Conservation (phyloP, 78 protist species). For the Dictyostelium purpureum region DNA sequence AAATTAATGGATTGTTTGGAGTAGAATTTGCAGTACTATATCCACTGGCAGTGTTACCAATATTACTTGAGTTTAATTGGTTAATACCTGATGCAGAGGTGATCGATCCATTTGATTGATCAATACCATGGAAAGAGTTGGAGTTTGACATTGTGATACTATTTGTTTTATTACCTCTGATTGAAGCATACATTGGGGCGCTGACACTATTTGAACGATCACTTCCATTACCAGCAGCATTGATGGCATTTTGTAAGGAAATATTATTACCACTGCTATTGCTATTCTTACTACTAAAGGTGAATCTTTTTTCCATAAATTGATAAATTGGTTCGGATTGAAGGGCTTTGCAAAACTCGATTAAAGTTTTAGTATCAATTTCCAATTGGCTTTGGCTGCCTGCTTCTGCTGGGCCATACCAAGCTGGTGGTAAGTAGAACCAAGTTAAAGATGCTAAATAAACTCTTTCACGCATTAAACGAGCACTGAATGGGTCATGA, state of each 20-base stretch:
- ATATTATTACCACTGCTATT: neutral
- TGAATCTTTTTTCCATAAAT: conserved; percentile 21
- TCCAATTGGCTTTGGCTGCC: conserved; percentile 13
- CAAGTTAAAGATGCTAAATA: conserved; percentile 64
- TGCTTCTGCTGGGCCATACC: conserved; percentile 67
- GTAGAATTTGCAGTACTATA: neutral
- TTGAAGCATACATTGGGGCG: neutral
- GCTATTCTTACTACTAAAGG: neutral
- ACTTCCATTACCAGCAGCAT: neutral
- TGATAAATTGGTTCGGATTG: conserved; percentile 51
- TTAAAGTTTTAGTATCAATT: conserved; percentile 14
- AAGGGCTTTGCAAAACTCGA: conserved; percentile 68
- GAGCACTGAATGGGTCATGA: neutral
- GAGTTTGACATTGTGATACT: conserved; percentile 6
- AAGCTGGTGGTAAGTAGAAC: conserved; percentile 78
- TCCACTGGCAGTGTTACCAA: neutral
- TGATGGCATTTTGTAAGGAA: neutral
- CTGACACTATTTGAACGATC: neutral
- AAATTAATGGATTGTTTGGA: neutral
- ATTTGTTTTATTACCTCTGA: neutral
- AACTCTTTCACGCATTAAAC: conserved; percentile 57
- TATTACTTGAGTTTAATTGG: neutral
- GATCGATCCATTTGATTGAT: no score
- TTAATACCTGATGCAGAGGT: no score
- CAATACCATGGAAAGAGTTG: no score